Evolutionary conservation across 2,329 filamentous ascomycete species (phyloP), one percentile per base, ranked within the genome.

Genomic region (Aspergillus versicolor): DNA sequence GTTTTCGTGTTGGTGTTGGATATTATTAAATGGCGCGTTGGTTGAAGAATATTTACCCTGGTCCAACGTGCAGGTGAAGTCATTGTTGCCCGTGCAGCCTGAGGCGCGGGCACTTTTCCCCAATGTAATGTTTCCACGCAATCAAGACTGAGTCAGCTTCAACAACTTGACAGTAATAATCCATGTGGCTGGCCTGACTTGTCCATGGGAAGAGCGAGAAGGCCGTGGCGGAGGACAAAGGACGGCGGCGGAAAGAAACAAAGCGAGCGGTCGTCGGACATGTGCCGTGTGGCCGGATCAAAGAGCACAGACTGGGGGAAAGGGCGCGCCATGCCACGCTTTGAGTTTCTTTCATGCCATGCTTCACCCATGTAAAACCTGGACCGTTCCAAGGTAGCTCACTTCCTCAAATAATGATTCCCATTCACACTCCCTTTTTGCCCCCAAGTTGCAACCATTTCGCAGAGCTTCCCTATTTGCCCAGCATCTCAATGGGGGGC

Each of bases 31-130:
- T 51, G 38, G 38, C 40, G 27, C 24, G 27, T 30, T 30, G 48
- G 42, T 15, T 38, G 38, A 37, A 42, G 19, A 34, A 27, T 37
- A 38, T 44, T 47, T 21, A 57, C 40, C 54, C 54, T 43, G 34
- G 54, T 48, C 54, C 11, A 48, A 52, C 17, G 38, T 52, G 54
- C 54, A 57, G 42, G 49, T 43, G 54, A 52, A 52, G 54, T 57
- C 54, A 52, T 57, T 40, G 47, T 24, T 42, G 22, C 37, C n/a
- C n/a, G 44, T 37, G 30, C 44, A 37, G 48, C 45, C 43, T 38
- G 5, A n/a, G 15, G 27, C 48, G 15, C 41, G 24, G 22, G 8
- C 34, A 32, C 37, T 51, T 34, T 52, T 30, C 6, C 44, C 38
- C 30, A 43, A 50, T 34, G 38, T 38, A 24, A 48, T 24, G 22